These are phyloP conservation scores for Talaromyces wortmannii DNA, from an alignment of 495 filamentous ascomycete genomes.

Conservation along the genomic window DNA sequence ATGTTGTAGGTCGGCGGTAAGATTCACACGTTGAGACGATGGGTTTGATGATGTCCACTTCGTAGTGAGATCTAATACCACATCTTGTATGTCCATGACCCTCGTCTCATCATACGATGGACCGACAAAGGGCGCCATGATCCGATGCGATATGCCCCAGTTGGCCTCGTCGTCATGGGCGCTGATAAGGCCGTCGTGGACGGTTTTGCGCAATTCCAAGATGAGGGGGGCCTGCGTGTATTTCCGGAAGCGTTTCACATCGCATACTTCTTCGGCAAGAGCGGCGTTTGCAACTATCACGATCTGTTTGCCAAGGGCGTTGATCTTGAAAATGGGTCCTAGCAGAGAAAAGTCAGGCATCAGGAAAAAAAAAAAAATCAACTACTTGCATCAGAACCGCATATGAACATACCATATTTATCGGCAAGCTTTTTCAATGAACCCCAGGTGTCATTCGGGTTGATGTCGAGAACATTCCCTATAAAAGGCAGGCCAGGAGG, in stretches of 20 bases:
- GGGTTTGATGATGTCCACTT: slow-evolving; percentile 63
- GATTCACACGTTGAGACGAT: slow-evolving; percentile 46
- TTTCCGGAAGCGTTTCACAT: slow-evolving; percentile 66
- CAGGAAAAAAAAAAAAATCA: too few species aligned
- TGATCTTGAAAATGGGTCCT: slow-evolving; percentile 67
- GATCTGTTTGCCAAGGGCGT: slow-evolving; percentile 38
- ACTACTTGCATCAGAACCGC: not conserved
- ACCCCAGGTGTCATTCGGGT: slow-evolving; percentile 52
- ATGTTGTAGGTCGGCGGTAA: slow-evolving; percentile 65
- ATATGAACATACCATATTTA: slow-evolving; percentile 46
- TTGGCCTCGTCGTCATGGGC: slow-evolving; percentile 52
- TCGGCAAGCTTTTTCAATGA: slow-evolving; percentile 57
- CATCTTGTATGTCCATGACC: slow-evolving; percentile 56
- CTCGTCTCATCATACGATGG: slow-evolving; percentile 23
- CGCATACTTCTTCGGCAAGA: slow-evolving; percentile 61
- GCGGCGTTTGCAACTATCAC: slow-evolving; percentile 47
- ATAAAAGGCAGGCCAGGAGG: slow-evolving; percentile 60
- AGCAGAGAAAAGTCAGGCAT: slow-evolving; percentile 5
- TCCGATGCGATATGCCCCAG: slow-evolving; percentile 69
- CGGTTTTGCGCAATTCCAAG: slow-evolving; percentile 52
- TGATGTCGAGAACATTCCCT: slow-evolving; percentile 59
- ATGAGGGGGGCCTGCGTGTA: slow-evolving; percentile 44
- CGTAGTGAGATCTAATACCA: slow-evolving; percentile 56
- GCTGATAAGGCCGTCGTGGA: slow-evolving; percentile 66
- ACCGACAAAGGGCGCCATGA: slow-evolving; percentile 38